Percentiles rank a stretch among this genome's conserved stretches.
phyloP scores from a whole-genome alignment of 1,284 basidiomycete species.

The Lentinula novae-zelandiae region DNA sequence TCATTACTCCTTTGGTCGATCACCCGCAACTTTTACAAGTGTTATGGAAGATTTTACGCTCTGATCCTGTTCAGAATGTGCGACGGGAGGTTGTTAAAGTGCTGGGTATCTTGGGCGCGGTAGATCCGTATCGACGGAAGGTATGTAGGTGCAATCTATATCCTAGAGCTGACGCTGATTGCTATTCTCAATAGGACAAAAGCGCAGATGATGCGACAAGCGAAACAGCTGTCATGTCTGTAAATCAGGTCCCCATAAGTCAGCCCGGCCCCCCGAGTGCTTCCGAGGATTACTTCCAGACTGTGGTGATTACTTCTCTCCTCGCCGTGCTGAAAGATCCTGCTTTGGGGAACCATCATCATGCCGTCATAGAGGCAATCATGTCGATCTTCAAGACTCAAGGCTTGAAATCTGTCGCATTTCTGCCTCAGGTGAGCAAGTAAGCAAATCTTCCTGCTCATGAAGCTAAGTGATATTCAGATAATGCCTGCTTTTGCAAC shows the following conservation, averaged over 20 bases:
- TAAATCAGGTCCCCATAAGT: slow-evolving; percentile 54
- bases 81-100: slow-evolving; percentile 91
- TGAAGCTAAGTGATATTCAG: slow-evolving; percentile 37
- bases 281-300: slow-evolving; percentile 97
- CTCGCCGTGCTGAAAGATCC: slow-evolving; percentile 89
- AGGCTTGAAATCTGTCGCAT: slow-evolving; percentile 93
- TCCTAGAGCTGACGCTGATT: slow-evolving; percentile 9
- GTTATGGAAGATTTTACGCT: slow-evolving; percentile 83
- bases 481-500: slow-evolving; percentile 95
- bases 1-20: slow-evolving; percentile 88
- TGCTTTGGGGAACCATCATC: slow-evolving; percentile 81
- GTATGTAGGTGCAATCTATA: slow-evolving; percentile 34
- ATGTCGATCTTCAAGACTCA: slow-evolving; percentile 99
- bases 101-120: slow-evolving; percentile 94
- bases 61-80: slow-evolving; percentile 75
- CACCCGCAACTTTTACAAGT: slow-evolving; percentile 90
- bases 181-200: slow-evolving; percentile 44
- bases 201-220: slow-evolving; percentile 74
- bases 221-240: slow-evolving; percentile 63
- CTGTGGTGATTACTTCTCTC: slow-evolving; percentile 90
- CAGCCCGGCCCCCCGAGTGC: slow-evolving; percentile 46
- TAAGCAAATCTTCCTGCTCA: background rate
- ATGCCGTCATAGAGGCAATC: slow-evolving; percentile 95
- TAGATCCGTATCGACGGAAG: slow-evolving; percentile 96
- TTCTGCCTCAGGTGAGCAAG: slow-evolving; percentile 80